Evolutionary conservation across 1,284 basidiomycete genomes (phyloP), one percentile per base, ranked within the genome.

Genomic region (Wolfiporia cocos): DNA sequence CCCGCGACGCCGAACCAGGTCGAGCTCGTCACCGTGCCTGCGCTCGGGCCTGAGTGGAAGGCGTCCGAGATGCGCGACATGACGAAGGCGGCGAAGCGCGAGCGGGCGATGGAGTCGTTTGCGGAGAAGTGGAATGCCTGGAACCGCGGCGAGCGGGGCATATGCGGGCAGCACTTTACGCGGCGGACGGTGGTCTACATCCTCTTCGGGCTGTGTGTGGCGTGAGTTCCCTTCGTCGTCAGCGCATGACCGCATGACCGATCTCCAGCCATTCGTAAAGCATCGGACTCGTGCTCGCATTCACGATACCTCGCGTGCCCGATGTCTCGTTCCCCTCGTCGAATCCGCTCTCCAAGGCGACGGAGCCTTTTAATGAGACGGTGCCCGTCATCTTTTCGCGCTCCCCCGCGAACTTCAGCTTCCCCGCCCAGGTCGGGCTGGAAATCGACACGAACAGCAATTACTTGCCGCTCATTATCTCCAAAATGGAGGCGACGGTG

Each of bases 11-110:
- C 53, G 12, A 66, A 66, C 11, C 71, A 73, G 5, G 83, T 90
- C 14, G 90, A 93, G 61, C 73, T 92, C 59, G 82, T 92, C 30
- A 92, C 91, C 0, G 87, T 93, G 0, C 91, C 91, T 3, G 86
- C 86, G 3, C 71, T 94, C 2, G 91, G 91, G 12, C 68, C 91
- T 0, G 91, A 94, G 62, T 94, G 91, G 91, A 73, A 74, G 32
- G 80, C 81, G 44, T 69, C 73, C 22, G 91, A 94, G 61, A 63
- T 93, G 58, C 73, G 71, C 36, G 73, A 75, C 18, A 82, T 89
- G 76, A 86, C 83, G 2, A 82, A 80, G 54, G 66, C 77, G 2
- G 85, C 76, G 3, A 74, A 75, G 56, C 70, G 74, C 30, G 79
- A 85, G 58, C 63, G 69, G 17, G 75, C 73, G 52, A 55, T 64